Evolutionary conservation across 805 yeast genomes (phyloP).

Genomic region (Kodamaea restingae): DNA sequence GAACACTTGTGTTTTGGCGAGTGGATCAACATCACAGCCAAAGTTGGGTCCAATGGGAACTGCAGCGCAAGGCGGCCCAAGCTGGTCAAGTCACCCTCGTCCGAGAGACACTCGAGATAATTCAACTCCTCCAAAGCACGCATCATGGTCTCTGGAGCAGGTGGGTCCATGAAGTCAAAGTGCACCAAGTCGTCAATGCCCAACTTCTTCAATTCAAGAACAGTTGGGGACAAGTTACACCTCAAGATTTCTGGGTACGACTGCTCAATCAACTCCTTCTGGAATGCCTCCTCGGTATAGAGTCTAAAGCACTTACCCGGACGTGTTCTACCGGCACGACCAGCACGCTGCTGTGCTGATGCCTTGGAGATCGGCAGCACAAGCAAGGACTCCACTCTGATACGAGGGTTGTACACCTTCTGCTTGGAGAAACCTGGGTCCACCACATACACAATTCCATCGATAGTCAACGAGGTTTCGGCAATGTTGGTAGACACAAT

Average conservation of each 20-base stretch:
- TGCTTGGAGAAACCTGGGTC: constrained; percentile 98
- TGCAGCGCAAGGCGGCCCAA: constrained; percentile 87
- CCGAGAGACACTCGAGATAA: constrained; percentile 83
- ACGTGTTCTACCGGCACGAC: constrained; percentile 99
- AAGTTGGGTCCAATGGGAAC: constrained; percentile 93
- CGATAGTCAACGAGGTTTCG: constrained; percentile 95
- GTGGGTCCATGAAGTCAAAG: constrained; percentile 98
- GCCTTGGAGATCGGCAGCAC: constrained; percentile 98
- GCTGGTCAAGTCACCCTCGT: constrained; percentile 86
- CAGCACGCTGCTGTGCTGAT: constrained; percentile 96
- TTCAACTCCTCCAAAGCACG: constrained; percentile 94
- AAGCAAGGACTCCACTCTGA: constrained; percentile 87
- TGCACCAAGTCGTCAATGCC: constrained; percentile 96
- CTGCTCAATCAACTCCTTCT: constrained; percentile 89
- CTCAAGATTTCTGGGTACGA: constrained; percentile 94
- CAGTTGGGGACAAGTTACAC: constrained; percentile 87
- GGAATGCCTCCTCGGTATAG: constrained; percentile 95
- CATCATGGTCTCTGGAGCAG: constrained; percentile 99
- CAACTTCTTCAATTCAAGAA: constrained; percentile 85
- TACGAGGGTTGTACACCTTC: constrained; percentile 93
- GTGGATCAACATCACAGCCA: constrained; percentile 88
- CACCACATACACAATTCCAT: constrained; percentile 94
- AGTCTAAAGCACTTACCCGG: constrained; percentile 97
- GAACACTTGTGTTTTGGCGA: constrained; percentile 84
- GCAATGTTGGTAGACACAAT: constrained; percentile 94